Evolutionary conservation across 140 eudicot species (phyloP), one percentile per base, ranked within the genome.

Genomic region (Eryngium alpinum): DNA sequence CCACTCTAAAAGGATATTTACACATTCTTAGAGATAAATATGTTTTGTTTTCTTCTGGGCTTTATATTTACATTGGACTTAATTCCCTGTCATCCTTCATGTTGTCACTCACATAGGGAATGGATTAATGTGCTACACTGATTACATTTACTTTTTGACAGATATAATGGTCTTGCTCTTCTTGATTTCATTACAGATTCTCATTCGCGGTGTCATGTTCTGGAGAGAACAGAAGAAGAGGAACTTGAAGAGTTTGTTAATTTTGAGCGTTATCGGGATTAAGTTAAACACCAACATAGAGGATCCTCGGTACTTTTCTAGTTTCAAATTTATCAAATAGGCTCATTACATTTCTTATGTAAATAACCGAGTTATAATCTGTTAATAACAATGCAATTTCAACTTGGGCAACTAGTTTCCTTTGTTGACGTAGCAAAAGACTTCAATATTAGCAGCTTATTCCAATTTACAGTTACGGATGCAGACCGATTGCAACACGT

Each of bases 211-310:
- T 82, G 87, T 38, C 92, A 97, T 53, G 90, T 84, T 67, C 84
- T 81, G 18, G 96, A 88, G 84, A 95, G 91, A 87, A 92, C 99
- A 5, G 97, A 92, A 84, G 99, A 95, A 81, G 97, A 95, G 83
- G 99, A 95, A 82, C 87, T 95, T 82, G 99, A 95, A 86, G 99
- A 95, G 97, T 95, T 92, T 90, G 99, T 95, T 86, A 95, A 87
- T 91, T 95, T 95, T 95, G 97, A 95, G 97, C 99, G 99, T 88
- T 95, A 92, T 88, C 97, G 99, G 99, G 99, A 95, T 91, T 92
- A 92, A 95, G 92, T 95, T 92, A 95, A 95, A 94, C 99, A 95
- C 91, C 99, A 97, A 87, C 99, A 97, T 88, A 95, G 99, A 95
- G 99, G 99, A 95, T 95, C 97, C 97, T 95, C 99, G 99, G 99